Conservation (phyloP, 371 early-diverging fungal species). For the Gilbertella persicaria region DNA sequence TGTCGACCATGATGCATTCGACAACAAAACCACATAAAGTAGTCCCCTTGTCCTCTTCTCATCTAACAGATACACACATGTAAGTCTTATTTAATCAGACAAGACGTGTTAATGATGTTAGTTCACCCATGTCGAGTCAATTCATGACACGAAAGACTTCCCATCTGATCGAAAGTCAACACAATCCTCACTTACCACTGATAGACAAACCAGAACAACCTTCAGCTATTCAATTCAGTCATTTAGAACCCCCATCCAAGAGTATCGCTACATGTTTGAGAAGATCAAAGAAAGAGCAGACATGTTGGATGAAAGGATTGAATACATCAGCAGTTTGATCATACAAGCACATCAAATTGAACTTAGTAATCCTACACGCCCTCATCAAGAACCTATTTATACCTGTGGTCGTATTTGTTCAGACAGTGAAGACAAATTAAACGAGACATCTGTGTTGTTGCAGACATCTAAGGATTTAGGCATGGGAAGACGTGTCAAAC, state of each 20-base stretch:
- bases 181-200: constrained; percentile 25
- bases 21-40: constrained; percentile 1
- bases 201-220: not conserved
- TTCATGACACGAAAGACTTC: constrained; percentile 26
- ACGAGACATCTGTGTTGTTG: constrained; percentile 70
- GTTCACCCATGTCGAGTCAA: constrained; percentile 6
- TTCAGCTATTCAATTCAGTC: constrained; percentile 16
- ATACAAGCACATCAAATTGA: constrained; percentile 44
- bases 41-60: not conserved
- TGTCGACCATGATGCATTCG: constrained; percentile 1
- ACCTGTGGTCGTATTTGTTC: constrained; percentile 74
- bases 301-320: constrained; percentile 71
- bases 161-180: constrained; percentile 34
- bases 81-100: constrained; percentile 1
- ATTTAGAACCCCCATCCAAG: constrained; percentile 53
- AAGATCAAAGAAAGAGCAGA: constrained; percentile 73
- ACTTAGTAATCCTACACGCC: constrained; percentile 64
- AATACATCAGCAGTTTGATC: constrained; percentile 62
- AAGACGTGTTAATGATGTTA: constrained; percentile 4
- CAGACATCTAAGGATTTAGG: constrained; percentile 77
- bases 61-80: constrained; percentile 12
- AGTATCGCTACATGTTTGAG: constrained; percentile 91
- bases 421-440: constrained; percentile 65
- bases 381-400: constrained; percentile 43
- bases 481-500: constrained; percentile 66